These are phyloP conservation scores for Pythium insidiosum DNA, from an alignment of 352 stramenopile species.

Conservation along the genomic window DNA sequence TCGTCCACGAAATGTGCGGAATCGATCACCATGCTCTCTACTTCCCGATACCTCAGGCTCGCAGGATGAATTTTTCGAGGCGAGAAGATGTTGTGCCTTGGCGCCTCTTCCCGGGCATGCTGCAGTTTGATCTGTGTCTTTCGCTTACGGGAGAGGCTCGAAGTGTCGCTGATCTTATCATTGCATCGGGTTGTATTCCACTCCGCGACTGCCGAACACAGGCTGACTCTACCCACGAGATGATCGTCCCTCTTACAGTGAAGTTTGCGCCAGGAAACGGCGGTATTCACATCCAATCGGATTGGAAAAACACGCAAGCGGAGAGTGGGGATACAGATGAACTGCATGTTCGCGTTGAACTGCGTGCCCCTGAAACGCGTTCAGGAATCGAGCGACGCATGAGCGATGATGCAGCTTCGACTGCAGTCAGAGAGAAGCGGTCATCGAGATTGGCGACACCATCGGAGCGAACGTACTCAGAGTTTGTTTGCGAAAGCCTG, in stretches of 20 bases:
- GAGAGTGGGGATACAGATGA: too few species aligned
- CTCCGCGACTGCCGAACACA: constrained; percentile 28
- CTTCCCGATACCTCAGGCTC: constrained; percentile 71
- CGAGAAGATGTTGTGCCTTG: constrained; percentile 71
- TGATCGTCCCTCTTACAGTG: constrained; percentile 11
- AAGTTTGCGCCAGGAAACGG: background rate
- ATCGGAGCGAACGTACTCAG: constrained; percentile 59
- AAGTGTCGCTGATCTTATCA: constrained; percentile 53
- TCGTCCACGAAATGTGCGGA: constrained; percentile 24
- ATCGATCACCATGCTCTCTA: constrained; percentile 81
- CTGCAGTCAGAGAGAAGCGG: too few species aligned
- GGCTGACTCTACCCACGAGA: constrained; percentile 22
- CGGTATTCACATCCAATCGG: constrained; percentile 1
- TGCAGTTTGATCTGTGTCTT: constrained; percentile 73
- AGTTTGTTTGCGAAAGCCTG: constrained; percentile 62
- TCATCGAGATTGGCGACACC: too few species aligned
- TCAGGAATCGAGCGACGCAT: too few species aligned
- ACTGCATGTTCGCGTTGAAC: constrained; percentile 45
- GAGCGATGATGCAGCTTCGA: too few species aligned
- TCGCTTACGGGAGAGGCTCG: constrained; percentile 63
- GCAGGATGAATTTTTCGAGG: constrained; percentile 67
- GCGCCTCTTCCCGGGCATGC: constrained; percentile 57
- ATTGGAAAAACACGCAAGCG: too few species aligned
- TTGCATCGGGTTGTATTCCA: constrained; percentile 40
- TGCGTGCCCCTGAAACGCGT: too few species aligned